Percentiles rank a stretch among this genome's conserved stretches.
phyloP scores from a whole-genome alignment of 768 basidiomycete genomes.

The Trametes gibbosa region DNA sequence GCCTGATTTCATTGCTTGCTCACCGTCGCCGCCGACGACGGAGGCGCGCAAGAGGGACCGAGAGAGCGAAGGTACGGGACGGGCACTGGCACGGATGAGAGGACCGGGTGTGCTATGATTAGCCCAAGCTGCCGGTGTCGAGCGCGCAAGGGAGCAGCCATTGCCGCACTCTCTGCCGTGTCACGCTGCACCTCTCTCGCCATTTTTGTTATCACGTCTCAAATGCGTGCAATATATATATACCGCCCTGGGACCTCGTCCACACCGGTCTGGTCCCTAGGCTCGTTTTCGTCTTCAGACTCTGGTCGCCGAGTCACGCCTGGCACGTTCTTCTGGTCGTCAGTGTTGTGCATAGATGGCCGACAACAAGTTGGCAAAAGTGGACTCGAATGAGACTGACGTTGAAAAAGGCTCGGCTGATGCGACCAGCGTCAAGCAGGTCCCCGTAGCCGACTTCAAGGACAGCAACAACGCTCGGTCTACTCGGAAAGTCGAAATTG shows the following conservation, averaged over 20 bases:
- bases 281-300: not conserved
- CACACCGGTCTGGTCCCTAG: not conserved
- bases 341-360: not conserved
- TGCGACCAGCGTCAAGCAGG: conserved; percentile 2
- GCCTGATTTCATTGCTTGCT: too few relatives aligned
- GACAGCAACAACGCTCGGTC: not conserved
- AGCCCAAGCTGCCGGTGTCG: not conserved
- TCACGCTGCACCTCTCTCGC: not conserved
- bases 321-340: too few relatives aligned
- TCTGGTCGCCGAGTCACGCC: too few relatives aligned
- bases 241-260: not conserved
- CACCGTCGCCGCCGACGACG: too few relatives aligned
- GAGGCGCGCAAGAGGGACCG: too few relatives aligned
- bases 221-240: not conserved
- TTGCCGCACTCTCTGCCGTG: not conserved
- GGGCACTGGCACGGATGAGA: not conserved
- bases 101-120: not conserved
- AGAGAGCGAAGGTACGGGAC: too few relatives aligned
- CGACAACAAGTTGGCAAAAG: conserved; percentile 7
- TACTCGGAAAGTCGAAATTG: conserved; percentile 24
- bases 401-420: conserved; percentile 8
- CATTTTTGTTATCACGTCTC: not conserved
- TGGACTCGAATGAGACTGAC: conserved; percentile 12
- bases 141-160: not conserved
- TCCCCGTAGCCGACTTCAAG: not conserved